A percentile compares a stretch with the other conserved stretches of the same genome.
Conservation (phyloP, 2,329 filamentous ascomycete species). For the Aspergillus sp. region DNA sequence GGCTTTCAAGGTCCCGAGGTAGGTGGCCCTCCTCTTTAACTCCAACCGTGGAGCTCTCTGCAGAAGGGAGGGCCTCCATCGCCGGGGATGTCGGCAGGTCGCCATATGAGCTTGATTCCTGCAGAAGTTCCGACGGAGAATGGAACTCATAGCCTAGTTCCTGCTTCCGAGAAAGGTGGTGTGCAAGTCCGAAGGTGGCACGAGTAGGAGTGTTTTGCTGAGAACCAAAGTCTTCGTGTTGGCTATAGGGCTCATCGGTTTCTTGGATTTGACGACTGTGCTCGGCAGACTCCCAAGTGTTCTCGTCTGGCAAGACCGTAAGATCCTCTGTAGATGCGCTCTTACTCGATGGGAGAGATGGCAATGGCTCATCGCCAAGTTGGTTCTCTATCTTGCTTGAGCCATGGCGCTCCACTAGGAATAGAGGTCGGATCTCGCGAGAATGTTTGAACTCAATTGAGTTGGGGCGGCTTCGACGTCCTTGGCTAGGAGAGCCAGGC, state of each 20-base stretch:
- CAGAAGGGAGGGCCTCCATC: constrained; percentile 27
- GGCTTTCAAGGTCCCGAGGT: constrained; percentile 17
- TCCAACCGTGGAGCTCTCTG: constrained; percentile 31
- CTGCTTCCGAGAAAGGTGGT: constrained; percentile 33
- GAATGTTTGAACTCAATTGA: constrained; percentile 54
- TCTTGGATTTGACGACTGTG: constrained; percentile 19
- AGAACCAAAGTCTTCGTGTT: constrained; percentile 56
- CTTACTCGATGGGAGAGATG: constrained; percentile 53
- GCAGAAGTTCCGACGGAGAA: constrained; percentile 47
- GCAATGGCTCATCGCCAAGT: constrained; percentile 40
- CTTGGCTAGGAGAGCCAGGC: constrained; percentile 36
- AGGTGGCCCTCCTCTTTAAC: constrained; percentile 21
- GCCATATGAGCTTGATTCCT: constrained; percentile 32
- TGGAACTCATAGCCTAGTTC: constrained; percentile 48
- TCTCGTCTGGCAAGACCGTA: constrained; percentile 26
- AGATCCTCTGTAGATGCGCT: constrained; percentile 48
- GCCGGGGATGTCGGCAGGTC: constrained; percentile 25
- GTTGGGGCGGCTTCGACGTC: constrained; percentile 47
- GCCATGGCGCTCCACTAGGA: constrained; percentile 69
- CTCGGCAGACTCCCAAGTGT: constrained; percentile 32
- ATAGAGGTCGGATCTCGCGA: constrained; percentile 76
- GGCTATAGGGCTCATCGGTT: constrained; percentile 31
- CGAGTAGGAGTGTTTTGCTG: constrained; percentile 70
- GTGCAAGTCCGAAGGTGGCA: constrained; percentile 42
- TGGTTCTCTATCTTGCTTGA: constrained; percentile 41